Percentiles rank a stretch among this genome's conserved stretches.
Evolutionary conservation across 2,329 filamentous ascomycete species (phyloP).

Genomic region (Aspergillus chevalieri): DNA sequence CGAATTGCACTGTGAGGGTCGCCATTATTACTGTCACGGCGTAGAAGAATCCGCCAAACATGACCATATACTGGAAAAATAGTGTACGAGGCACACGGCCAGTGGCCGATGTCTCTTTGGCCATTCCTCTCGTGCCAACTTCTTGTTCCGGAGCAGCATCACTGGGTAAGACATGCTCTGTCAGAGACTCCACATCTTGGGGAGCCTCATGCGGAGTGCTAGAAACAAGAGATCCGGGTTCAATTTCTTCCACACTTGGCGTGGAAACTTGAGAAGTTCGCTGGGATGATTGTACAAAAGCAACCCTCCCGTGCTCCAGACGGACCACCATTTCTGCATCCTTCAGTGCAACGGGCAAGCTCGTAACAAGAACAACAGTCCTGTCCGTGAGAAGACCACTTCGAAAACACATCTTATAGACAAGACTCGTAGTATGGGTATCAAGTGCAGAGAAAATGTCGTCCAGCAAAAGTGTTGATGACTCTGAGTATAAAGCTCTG

Average conservation of each 20-base stretch:
- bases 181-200: background rate
- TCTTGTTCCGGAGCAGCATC: constrained; percentile 5
- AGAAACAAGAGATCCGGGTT: background rate
- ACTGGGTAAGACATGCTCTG: background rate
- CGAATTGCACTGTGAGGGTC: constrained; percentile 17
- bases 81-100: constrained; percentile 19
- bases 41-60: constrained; percentile 20
- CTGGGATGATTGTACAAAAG: constrained; percentile 7
- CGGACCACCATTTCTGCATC: constrained; percentile 16
- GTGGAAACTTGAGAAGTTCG: constrained; percentile 1
- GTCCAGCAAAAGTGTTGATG: constrained; percentile 51
- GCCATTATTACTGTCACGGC: constrained; percentile 13
- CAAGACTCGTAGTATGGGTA: constrained; percentile 50
- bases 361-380: constrained; percentile 54
- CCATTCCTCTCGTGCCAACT: constrained; percentile 5
- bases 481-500: constrained; percentile 52
- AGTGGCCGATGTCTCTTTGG: constrained; percentile 17
- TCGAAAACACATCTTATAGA: constrained; percentile 56
- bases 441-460: constrained; percentile 57
- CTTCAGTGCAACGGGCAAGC: constrained; percentile 26
- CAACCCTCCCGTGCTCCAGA: constrained; percentile 15
- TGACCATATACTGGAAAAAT: constrained; percentile 20
- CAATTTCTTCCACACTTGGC: background rate
- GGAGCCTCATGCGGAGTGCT: constrained; percentile 4
- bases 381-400: constrained; percentile 49